These are phyloP conservation scores for Cryptococcus neoformans DNA, from an alignment of 1,284 basidiomycete species.

Conservation along the genomic window DNA sequence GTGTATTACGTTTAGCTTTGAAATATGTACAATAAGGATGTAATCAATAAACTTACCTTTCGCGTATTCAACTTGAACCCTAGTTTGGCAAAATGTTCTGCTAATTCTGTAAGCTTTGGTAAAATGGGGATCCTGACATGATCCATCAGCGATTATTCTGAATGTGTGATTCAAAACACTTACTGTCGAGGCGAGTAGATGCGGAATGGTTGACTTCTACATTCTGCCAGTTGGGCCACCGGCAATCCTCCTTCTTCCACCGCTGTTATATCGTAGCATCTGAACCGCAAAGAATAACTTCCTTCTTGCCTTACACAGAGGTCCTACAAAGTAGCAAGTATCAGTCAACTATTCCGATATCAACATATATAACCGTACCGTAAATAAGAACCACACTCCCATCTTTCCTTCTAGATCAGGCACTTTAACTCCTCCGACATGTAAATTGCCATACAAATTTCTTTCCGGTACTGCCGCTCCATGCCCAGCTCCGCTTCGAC, in stretches of 20 bases:
- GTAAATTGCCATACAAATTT: conserved; percentile 39
- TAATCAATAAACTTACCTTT: conserved; percentile 24
- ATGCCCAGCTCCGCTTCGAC: not conserved
- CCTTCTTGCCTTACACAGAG: conserved; percentile 41
- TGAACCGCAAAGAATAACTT: conserved; percentile 37
- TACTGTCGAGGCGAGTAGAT: conserved; percentile 44
- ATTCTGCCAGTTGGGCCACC: conserved; percentile 24
- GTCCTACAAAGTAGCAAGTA: conserved; percentile 25
- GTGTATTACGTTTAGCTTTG: not conserved
- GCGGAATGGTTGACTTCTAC: conserved; percentile 29
- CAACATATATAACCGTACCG: conserved; percentile 23
- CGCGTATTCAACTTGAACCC: conserved; percentile 47
- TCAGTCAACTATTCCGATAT: not conserved
- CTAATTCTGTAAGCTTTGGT: conserved; percentile 37
- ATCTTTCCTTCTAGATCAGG: conserved; percentile 30
- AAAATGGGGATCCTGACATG: conserved; percentile 37
- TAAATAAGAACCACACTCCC: conserved; percentile 46
- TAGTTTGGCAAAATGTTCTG: conserved; percentile 42
- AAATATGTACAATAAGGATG: no score
- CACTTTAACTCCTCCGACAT: conserved; percentile 37
- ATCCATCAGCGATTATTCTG: not conserved
- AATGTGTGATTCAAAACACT: conserved; percentile 8
- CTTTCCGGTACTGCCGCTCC: not conserved
- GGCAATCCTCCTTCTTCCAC: conserved; percentile 7
- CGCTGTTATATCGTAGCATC: conserved; percentile 36